Conservation (phyloP, 2,329 filamentous ascomycete genomes). For the Xylariaceae sp. region DNA sequence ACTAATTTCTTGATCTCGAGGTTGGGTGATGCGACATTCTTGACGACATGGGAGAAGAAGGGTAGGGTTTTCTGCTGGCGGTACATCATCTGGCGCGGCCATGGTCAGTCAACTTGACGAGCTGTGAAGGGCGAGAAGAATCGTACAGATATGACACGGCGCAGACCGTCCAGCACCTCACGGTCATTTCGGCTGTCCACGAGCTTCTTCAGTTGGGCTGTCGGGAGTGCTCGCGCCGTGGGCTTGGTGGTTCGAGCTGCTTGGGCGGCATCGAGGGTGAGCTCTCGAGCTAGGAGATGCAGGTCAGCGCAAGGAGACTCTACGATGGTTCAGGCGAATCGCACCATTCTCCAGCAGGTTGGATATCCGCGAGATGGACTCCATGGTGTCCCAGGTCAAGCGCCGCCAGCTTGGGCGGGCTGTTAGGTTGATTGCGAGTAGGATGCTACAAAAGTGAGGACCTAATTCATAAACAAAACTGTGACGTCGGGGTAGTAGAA, state of each 20-base stretch:
- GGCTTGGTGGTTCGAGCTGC: constrained; percentile 67
- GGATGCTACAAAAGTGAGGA: constrained; percentile 1
- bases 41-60: constrained; percentile 97
- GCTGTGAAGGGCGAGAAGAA: constrained; percentile 4
- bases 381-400: constrained; percentile 54
- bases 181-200: constrained; percentile 90
- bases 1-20: constrained; percentile 97
- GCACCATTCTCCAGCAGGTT: constrained; percentile 90
- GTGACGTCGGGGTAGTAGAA: too few relatives aligned
- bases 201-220: constrained; percentile 87
- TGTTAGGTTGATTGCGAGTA: constrained; percentile 16
- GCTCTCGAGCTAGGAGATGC: constrained; percentile 70
- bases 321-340: constrained; percentile 17
- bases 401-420: constrained; percentile 19
- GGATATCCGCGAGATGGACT: constrained; percentile 92
- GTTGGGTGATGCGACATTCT: constrained; percentile 92
- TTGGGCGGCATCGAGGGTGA: constrained; percentile 94
- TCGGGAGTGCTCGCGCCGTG: constrained; percentile 63
- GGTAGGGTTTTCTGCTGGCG: constrained; percentile 79
- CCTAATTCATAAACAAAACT: too few relatives aligned
- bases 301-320: constrained; percentile 9
- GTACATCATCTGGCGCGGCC: constrained; percentile 77
- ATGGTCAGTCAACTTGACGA: constrained; percentile 11
- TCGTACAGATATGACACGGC: constrained; percentile 78
- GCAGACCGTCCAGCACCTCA: constrained; percentile 87